These are phyloP conservation scores for Populus tremula DNA, from an alignment of 345 rosid genomes.

Conservation along the genomic window DNA sequence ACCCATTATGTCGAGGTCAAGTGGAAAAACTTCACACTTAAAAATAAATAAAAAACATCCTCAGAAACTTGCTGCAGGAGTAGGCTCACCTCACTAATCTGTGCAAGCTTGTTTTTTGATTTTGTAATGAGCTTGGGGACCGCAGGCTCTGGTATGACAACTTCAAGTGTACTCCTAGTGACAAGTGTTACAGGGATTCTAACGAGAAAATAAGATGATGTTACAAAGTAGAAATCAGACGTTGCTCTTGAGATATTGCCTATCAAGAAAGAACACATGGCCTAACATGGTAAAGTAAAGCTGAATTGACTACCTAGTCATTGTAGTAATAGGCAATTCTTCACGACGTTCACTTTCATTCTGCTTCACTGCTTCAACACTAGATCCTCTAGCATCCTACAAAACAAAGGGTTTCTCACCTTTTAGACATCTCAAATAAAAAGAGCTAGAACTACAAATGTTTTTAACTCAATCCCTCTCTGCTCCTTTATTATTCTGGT, in stretches of 20 bases:
- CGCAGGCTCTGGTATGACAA: conserved; percentile 78
- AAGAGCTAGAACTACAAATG: neutral
- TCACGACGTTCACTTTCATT: conserved; percentile 69
- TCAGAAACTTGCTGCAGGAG: neutral
- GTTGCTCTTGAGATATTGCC: neutral
- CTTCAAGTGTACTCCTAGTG: conserved; percentile 93
- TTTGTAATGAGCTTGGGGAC: conserved; percentile 82
- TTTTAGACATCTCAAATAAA: neutral
- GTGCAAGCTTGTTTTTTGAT: conserved; percentile 86
- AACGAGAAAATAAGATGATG: conserved; percentile 7
- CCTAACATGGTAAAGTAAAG: neutral
- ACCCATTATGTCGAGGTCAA: conserved; percentile 5
- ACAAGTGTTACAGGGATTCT: conserved; percentile 79
- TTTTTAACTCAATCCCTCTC: neutral
- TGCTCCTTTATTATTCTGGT: neutral
- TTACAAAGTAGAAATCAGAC: neutral
- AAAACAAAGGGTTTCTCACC: conserved; percentile 7
- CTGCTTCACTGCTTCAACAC: conserved; percentile 45
- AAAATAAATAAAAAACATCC: neutral
- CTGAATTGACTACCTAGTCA: conserved; percentile 53
- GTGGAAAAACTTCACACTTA: neutral
- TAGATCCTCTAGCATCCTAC: conserved; percentile 63
- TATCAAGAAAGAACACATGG: neutral
- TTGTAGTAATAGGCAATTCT: conserved; percentile 45
- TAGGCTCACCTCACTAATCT: conserved; percentile 82